phyloP scores from a whole-genome alignment of 768 basidiomycete species.

The Steccherinum ochraceum region DNA sequence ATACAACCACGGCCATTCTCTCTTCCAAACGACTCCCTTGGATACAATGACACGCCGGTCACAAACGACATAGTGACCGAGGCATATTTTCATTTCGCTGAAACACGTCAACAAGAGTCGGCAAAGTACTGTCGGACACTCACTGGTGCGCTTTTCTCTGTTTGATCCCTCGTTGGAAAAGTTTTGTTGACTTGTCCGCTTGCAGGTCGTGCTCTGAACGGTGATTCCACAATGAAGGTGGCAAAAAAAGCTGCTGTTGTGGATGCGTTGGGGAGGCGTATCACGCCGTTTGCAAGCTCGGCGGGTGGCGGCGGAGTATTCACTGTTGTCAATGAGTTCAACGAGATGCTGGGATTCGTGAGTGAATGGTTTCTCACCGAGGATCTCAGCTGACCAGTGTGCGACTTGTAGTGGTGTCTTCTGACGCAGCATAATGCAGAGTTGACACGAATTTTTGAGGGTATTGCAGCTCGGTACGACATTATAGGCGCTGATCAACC shows the following conservation, averaged over 20 bases:
- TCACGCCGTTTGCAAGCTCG: no score
- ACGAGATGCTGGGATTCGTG: constrained; percentile 13
- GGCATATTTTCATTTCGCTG: constrained; percentile 13
- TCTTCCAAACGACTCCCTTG: constrained; percentile 1
- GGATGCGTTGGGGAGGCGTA: background rate
- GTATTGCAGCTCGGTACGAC: constrained; percentile 7
- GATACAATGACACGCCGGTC: constrained; percentile 8
- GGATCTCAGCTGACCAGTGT: no score
- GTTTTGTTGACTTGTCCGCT: no score
- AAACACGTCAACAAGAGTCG: constrained; percentile 14
- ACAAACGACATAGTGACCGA: constrained; percentile 18
- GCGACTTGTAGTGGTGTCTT: no score
- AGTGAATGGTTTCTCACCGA: no score
- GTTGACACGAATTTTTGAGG: constrained; percentile 10
- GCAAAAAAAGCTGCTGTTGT: constrained; percentile 11
- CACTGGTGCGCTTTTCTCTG: constrained; percentile 7
- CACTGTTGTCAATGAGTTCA: constrained; percentile 14
- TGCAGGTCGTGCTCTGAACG: constrained; percentile 7
- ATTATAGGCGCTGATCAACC: constrained; percentile 7
- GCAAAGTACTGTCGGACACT: constrained; percentile 12
- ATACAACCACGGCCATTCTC: background rate
- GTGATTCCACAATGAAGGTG: constrained; percentile 15
- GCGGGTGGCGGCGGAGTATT: constrained; percentile 13
- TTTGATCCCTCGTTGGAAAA: no score
- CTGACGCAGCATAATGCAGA: constrained; percentile 10